A percentile compares a stretch with the other conserved stretches of the same genome.
Conservation (phyloP, 345 rosid species). For the Acer negundo region DNA sequence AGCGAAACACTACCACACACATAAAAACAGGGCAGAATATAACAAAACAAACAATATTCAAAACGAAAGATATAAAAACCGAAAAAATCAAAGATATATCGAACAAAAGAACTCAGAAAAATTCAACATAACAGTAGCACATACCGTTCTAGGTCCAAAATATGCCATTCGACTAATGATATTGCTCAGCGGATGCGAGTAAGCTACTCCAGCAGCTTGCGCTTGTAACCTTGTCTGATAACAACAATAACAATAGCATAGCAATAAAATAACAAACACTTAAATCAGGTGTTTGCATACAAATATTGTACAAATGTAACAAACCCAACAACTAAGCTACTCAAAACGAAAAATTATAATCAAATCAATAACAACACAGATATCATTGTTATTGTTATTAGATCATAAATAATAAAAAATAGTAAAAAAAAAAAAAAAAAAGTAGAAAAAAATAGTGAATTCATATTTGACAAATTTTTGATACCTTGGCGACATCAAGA, state of each 20-base stretch:
- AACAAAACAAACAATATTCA: neutral
- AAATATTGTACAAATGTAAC: neutral
- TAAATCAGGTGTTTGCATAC: neutral
- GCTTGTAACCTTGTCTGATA: constrained; percentile 91
- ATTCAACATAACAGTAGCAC: neutral
- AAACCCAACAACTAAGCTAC: neutral
- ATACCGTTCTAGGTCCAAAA: constrained; percentile 93
- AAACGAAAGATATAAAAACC: neutral
- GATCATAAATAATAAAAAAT: neutral
- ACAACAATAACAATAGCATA: neutral
- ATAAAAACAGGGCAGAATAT: no score
- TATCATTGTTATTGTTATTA: neutral
- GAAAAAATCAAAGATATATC: neutral
- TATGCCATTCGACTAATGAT: constrained; percentile 78
- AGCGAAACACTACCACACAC: neutral
- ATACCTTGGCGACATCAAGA: constrained; percentile 90
- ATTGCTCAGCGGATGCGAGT: constrained; percentile 91
- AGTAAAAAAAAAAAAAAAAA: neutral
- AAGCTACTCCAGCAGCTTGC: constrained; percentile 91
- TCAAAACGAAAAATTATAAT: neutral
- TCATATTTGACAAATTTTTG: neutral
- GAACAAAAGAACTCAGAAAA: neutral
- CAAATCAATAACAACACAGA: neutral
- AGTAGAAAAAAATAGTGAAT: neutral
- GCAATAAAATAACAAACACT: neutral